phyloP scores from a whole-genome alignment of 2,329 filamentous ascomycete genomes.

The Trichoderma breve region DNA sequence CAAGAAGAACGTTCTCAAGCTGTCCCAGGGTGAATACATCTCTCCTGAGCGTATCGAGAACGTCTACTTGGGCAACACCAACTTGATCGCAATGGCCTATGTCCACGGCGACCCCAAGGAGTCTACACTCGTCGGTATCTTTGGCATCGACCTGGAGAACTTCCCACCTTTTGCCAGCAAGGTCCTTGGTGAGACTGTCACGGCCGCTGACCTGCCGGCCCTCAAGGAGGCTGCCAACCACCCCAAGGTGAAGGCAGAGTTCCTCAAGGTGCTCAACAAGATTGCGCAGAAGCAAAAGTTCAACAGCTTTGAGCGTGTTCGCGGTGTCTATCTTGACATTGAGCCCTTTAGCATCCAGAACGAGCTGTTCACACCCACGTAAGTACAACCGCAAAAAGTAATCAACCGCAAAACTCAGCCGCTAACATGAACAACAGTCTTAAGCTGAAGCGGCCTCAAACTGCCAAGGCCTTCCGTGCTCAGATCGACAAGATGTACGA shows the following conservation, averaged over 20 bases:
- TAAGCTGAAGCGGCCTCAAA: slow-evolving; percentile 60
- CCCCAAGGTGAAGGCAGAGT: slow-evolving; percentile 68
- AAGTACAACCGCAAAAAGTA: slow-evolving; percentile 43
- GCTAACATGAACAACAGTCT: slow-evolving; percentile 41
- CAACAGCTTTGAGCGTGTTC: slow-evolving; percentile 84
- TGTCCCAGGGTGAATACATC: slow-evolving; percentile 96
- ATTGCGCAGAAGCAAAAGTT: slow-evolving; percentile 84
- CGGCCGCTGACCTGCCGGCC: slow-evolving; percentile 61
- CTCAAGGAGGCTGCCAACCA: slow-evolving; percentile 67
- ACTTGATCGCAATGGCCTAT: slow-evolving; percentile 75
- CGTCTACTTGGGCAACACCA: slow-evolving; percentile 79
- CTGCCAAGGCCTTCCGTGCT: slow-evolving; percentile 50
- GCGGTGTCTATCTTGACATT: slow-evolving; percentile 68
- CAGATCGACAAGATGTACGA: slow-evolving; percentile 58
- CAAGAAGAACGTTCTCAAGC: slow-evolving; percentile 98
- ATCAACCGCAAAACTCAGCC: background rate
- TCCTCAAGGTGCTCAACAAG: slow-evolving; percentile 74
- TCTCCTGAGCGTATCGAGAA: slow-evolving; percentile 97
- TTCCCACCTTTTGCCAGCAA: slow-evolving; percentile 81
- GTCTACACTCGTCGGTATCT: slow-evolving; percentile 78
- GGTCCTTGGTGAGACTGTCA: slow-evolving; percentile 67
- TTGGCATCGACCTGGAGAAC: slow-evolving; percentile 79
- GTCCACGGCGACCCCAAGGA: slow-evolving; percentile 88
- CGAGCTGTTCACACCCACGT: slow-evolving; percentile 84
- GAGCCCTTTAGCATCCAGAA: slow-evolving; percentile 96